Base-by-base conservation (phyloP, 2,329 filamentous ascomycete species). In the Exutisphaerella laricina region DNA sequence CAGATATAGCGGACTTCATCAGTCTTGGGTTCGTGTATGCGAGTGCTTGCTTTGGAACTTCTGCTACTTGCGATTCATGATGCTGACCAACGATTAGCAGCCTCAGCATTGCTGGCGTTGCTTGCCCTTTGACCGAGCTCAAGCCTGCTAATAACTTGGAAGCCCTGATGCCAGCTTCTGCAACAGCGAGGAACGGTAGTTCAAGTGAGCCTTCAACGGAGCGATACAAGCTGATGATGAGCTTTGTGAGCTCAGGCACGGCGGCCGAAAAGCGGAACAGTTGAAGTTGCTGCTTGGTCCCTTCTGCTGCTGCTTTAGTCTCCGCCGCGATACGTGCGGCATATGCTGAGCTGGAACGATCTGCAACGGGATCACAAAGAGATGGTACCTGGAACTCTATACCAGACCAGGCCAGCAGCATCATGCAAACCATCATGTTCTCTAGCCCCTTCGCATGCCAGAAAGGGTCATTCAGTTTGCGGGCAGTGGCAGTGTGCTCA, bases 401-500 rank as follows among this genome's bases (percentile, higher is more conserved):
- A 3, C 82, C 84, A 25, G 83, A 78, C 85, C 88, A 95, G 21
- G 82, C 85, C 49, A 94, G 79, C 56, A 97, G 77, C 29, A 97
- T 61, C 53, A 97, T 74, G 58, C 84, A 88, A 18, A 94, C 74
- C 34, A 92, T 70, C 47, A 94, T 86, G 20, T 89, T 80, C 61
- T 98, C 94, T 14, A 98, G 72, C 1, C 88, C 89, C 66, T 97
- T 97, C 13, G 86, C 92, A 67, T 96, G 88, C 90, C 92, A 98
- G n/a, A 97, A 65, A 65, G 95, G 87, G 65, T 98, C 92, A 56
- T 88, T 89, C 45, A 85, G 77, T 26, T 80, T 81, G 56, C 87
- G 84, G 12, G 88, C 84, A 54, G 83, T 79, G 7, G 78, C 77
- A 2, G 85, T 88, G 41, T 84, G 87, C 47, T 96, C 90, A 7